Evolutionary conservation across 495 filamentous ascomycete species (phyloP), one percentile per base, ranked within the genome.

Genomic region (Penicillium tannophilum): DNA sequence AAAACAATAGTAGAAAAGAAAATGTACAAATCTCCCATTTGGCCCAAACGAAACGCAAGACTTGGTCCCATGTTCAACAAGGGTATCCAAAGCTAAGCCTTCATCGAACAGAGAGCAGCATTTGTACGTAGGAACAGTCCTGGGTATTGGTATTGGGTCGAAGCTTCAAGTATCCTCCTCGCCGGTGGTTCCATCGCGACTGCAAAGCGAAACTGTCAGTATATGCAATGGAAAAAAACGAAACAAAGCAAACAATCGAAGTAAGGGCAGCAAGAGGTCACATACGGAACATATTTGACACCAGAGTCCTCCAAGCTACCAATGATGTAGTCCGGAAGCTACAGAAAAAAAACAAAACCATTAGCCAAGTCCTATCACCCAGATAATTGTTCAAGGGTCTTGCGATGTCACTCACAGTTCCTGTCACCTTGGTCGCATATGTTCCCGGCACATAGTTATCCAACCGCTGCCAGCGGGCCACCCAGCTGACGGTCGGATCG

Each of bases 361-460:
- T 49, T 31, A 45, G 45, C 28, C 3, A 33, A 52, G 5, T 33
- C 48, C 4, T 28, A 4, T 19, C 41, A 17, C 6, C 10, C 20
- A 6, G 4, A 41, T 0, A 28, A 26, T 24, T 16, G 14, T 26
- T n/a, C 14, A 31, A 20, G 20, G 2, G 24, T 26, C 11, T 14
- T 4, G 1, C 2, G 17, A 46, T 43, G 10, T 36, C 47, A 56
- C 86, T 76, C 62, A 88, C 83, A 63, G 81, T 77, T 55, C 93
- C 93, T 11, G 86, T 88, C 19, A 98, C 94, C 74, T 97, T 97
- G 49, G 92, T 88, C 23, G 94, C 94, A 78, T 98, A 98, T 46
- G 91, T 86, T 33, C 94, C 94, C 30, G 84, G 82, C 51, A 92
- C 87, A 74, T 91, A 97, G 28, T 82, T 84, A 73, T 96, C 89